Conservation (phyloP, 805 yeast species). For the Ogataea trehaloabstinens region DNA sequence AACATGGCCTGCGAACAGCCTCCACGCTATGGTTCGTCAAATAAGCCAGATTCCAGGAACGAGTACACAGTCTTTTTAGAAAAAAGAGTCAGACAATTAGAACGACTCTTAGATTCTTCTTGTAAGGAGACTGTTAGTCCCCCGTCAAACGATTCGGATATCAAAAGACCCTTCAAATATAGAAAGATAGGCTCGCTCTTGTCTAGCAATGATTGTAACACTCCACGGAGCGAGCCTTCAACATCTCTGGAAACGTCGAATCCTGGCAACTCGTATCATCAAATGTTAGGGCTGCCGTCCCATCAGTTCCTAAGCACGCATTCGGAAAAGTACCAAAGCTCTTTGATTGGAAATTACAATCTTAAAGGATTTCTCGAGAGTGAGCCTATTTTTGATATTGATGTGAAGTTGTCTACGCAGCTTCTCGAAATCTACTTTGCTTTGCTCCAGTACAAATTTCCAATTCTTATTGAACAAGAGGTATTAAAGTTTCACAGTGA, state of each 20-base stretch:
- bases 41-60: conserved; percentile 44
- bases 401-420: conserved; percentile 46
- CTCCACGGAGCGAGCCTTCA: background rate
- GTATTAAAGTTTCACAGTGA: conserved; percentile 49
- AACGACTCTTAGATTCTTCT: conserved; percentile 39
- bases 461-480: conserved; percentile 51
- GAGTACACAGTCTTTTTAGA: conserved; percentile 59
- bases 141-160: conserved; percentile 2
- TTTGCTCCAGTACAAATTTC: conserved; percentile 55
- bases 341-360: conserved; percentile 43
- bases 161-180: conserved; percentile 23
- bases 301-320: conserved; percentile 20
- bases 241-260: background rate
- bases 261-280: conserved; percentile 17
- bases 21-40: conserved; percentile 45
- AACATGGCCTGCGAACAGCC: conserved; percentile 64
- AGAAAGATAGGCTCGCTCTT: conserved; percentile 27
- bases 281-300: conserved; percentile 18
- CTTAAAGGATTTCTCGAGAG: conserved; percentile 42
- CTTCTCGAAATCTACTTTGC: conserved; percentile 56
- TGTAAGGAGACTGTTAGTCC: conserved; percentile 1
- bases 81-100: conserved; percentile 50
- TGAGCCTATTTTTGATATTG: conserved; percentile 54
- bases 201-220: conserved; percentile 2
- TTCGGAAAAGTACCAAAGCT: conserved; percentile 12